These are phyloP conservation scores for Bryoerythrophyllum caledonicum DNA, from an alignment of 225 moss, liverwort and hornwort species.

Conservation along the genomic window DNA sequence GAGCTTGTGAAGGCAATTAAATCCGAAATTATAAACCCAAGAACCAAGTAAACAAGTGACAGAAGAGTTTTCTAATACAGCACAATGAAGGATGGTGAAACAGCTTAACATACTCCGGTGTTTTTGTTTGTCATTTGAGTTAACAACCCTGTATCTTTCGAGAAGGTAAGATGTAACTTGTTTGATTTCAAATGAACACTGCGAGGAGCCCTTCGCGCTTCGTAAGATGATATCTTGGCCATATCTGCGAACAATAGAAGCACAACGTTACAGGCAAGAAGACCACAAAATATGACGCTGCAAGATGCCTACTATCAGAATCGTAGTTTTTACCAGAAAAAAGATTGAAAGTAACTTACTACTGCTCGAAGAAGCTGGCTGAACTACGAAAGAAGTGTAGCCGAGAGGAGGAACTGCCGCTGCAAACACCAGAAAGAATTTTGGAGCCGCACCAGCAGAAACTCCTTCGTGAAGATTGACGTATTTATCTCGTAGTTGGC, in stretches of 20 bases:
- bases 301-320: constrained; percentile 9
- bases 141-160: constrained; percentile 62
- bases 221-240: constrained; percentile 55
- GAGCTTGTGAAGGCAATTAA: background rate
- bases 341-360: constrained; percentile 32
- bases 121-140: constrained; percentile 50
- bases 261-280: constrained; percentile 15
- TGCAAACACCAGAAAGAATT: constrained; percentile 70
- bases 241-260: constrained; percentile 48
- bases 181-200: constrained; percentile 63
- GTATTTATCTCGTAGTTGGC: constrained; percentile 60
- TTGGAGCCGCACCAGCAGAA: constrained; percentile 39
- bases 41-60: background rate
- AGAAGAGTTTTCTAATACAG: background rate
- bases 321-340: background rate
- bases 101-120: constrained; percentile 40
- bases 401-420: constrained; percentile 88
- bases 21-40: constrained; percentile 2
- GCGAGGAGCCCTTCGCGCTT: constrained; percentile 39
- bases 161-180: constrained; percentile 62
- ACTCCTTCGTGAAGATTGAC: constrained; percentile 59
- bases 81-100: constrained; percentile 5
- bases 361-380: constrained; percentile 37
- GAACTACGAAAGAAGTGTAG: constrained; percentile 73
- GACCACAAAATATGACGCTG: background rate